A percentile compares a stretch with the other conserved stretches of the same genome.
These are phyloP conservation scores for Raffaelea ambrosiae DNA, from an alignment of 2,329 filamentous ascomycete genomes.

Conservation along the genomic window DNA sequence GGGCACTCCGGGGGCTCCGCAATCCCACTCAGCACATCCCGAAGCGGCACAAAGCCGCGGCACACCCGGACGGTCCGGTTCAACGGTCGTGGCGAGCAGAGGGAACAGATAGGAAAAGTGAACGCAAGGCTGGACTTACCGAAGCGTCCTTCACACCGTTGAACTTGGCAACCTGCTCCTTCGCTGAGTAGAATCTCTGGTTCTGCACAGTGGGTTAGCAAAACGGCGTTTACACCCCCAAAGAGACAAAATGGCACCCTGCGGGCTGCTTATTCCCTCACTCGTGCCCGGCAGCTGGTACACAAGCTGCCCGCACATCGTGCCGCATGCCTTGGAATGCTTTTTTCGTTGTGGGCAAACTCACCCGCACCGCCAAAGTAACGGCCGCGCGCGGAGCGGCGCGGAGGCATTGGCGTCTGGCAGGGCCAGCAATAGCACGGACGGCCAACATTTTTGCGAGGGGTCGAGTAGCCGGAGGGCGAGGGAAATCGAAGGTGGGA, in stretches of 20 bases:
- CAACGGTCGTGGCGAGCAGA: not conserved
- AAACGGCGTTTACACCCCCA: no score
- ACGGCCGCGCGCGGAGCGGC: conserved; percentile 50
- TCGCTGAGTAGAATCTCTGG: conserved; percentile 52
- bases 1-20: no score
- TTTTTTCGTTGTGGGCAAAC: conserved; percentile 14
- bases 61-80: no score
- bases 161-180: conserved; percentile 84
- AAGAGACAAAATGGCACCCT: no score
- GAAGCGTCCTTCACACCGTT: conserved; percentile 80
- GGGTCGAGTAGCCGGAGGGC: conserved; percentile 10
- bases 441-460: conserved; percentile 68
- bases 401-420: conserved; percentile 70
- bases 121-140: conserved; percentile 43
- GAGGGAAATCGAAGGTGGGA: not conserved
- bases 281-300: no score
- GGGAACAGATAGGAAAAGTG: not conserved
- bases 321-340: no score
- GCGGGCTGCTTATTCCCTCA: no score
- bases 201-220: conserved; percentile 24
- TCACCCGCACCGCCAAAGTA: conserved; percentile 48
- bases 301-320: no score
- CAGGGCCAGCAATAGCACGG: conserved; percentile 67
- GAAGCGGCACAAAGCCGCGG: no score
- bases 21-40: no score